Evolutionary conservation across 257 asterid species (phyloP), one percentile per base, ranked within the genome.

Genomic region (Rhazya stricta): DNA sequence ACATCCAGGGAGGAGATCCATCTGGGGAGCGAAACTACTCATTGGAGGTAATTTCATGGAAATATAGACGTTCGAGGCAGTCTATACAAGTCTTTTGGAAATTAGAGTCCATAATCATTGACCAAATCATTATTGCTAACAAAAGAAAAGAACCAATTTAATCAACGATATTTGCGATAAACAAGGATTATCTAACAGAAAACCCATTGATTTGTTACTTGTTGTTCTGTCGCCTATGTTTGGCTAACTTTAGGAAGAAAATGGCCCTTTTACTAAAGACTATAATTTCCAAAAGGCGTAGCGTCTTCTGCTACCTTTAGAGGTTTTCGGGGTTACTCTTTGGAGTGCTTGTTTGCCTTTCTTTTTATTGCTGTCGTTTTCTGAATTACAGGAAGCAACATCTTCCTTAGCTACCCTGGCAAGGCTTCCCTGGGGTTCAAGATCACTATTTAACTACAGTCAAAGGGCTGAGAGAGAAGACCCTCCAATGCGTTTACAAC

Each of bases 371-470:
- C 15, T 50, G 18, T 39, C 41, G 39, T 42, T 73, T 74, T 67
- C 56, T 68, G 67, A 46, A 76, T 74, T 61, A 65, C 83, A 91
- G 96, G 95, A 89, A 84, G 73, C 84, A 21, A 82, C 95, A 65
- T 87, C 96, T 51, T 87, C 90, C 3, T 77, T 89, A 75, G 85
- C 96, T 74, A 81, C 91, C 57, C 39, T 89, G 68, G 84, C 93
- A 81, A 86, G 95, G 84, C 77, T 91, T 73, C 91, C 92, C 25
- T 91, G 96, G 92, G 95, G 95, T 8, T 89, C 95, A 36, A 85
- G 75, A 81, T 81, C 96, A 46, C 76, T 83, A 11, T 74, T 76
- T 63, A 79, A 77, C 23, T 71, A 58, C 58, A 63, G 71, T 48
- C 79, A 78, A 84, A 78, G 48, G 61, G 65, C 41, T 51, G 73